phyloP scores from a whole-genome alignment of 129 eudicot species.

The Arctium lappa region DNA sequence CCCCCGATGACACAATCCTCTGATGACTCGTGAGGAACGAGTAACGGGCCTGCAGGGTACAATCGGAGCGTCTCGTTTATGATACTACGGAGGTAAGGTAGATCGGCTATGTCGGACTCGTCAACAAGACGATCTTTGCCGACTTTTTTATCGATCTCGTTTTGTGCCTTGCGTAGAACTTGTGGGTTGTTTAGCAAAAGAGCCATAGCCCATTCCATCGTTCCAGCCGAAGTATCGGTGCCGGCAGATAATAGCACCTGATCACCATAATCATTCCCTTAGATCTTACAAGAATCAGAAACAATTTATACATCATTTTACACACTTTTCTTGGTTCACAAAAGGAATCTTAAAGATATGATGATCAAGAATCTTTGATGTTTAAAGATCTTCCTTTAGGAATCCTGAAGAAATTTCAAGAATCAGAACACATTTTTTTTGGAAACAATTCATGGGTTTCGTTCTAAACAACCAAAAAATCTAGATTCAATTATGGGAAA shows the following conservation, averaged over 20 bases:
- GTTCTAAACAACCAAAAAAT: neutral
- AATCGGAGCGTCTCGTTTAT: constrained; percentile 57
- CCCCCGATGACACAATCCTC: constrained; percentile 49
- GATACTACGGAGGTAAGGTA: constrained; percentile 51
- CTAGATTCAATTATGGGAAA: too few species aligned
- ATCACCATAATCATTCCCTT: neutral
- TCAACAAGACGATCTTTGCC: constrained; percentile 38
- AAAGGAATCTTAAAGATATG: neutral
- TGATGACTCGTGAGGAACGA: constrained; percentile 59
- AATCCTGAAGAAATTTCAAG: neutral
- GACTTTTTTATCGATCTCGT: constrained; percentile 35
- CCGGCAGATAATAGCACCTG: constrained; percentile 48
- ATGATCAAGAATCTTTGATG: too few species aligned
- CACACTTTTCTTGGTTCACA: neutral
- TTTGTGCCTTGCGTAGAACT: constrained; percentile 38
- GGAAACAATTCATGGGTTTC: neutral
- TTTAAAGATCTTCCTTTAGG: neutral
- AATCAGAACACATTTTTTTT: too few species aligned
- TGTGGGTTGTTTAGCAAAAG: constrained; percentile 44
- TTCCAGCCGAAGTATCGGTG: constrained; percentile 41
- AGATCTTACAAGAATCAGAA: neutral
- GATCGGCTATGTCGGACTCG: constrained; percentile 37
- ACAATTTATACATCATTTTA: neutral
- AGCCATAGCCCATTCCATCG: constrained; percentile 59
- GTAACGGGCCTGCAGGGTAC: constrained; percentile 43